These are phyloP conservation scores for Leonotis leonurus DNA, from an alignment of 257 asterid species.

Conservation along the genomic window DNA sequence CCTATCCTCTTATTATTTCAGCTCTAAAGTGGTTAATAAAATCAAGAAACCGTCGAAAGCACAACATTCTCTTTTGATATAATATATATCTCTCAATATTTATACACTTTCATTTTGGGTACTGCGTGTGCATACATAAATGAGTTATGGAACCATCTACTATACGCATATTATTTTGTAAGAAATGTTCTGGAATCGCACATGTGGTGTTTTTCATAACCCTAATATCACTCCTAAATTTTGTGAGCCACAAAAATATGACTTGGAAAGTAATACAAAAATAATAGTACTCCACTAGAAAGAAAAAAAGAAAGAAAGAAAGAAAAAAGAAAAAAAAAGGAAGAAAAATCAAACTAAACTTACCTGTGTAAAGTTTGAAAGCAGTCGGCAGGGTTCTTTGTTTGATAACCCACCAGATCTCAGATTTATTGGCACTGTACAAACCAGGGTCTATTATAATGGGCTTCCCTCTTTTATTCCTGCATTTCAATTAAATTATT, in stretches of 20 bases:
- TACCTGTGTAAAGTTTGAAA: constrained; percentile 87
- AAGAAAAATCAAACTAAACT: too few species aligned
- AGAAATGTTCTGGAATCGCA: constrained; percentile 22
- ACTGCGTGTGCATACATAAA: background rate
- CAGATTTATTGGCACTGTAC: constrained; percentile 68
- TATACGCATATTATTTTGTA: constrained; percentile 3
- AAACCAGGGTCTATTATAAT: constrained; percentile 81
- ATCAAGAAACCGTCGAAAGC: too few species aligned
- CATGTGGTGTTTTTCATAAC: constrained; percentile 27
- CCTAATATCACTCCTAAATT: background rate
- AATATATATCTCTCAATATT: background rate
- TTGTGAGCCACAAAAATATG: constrained; percentile 22
- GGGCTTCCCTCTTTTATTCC: constrained; percentile 85
- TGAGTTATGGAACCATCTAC: too few species aligned
- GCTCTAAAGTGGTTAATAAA: too few species aligned
- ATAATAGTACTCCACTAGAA: too few species aligned
- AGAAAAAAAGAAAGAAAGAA: too few species aligned
- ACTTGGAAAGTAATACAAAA: constrained; percentile 8
- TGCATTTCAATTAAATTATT: constrained; percentile 18
- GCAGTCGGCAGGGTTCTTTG: constrained; percentile 85
- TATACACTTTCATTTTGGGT: background rate
- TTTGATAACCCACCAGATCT: constrained; percentile 86
- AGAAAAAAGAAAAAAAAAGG: background rate
- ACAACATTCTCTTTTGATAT: background rate
- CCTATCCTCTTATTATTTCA: background rate